Evolutionary conservation across 2,329 filamentous ascomycete genomes (phyloP).

Genomic region (Endoconidiophora polonica): DNA sequence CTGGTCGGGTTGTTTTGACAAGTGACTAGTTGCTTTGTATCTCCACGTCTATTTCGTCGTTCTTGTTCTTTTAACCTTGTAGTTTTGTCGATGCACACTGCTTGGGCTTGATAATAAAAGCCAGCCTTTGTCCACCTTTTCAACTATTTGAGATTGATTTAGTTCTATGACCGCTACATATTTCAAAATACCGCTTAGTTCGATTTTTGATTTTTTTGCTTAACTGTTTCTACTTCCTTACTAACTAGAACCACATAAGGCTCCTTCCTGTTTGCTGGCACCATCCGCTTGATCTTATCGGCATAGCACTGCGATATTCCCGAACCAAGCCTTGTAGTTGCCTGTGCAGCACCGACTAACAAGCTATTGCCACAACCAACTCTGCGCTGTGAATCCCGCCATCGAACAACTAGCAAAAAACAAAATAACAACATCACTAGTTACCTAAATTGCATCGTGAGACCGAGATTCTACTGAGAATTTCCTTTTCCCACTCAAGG

Average conservation of each 20-base stretch:
- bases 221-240: background rate
- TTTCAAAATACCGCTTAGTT: no score
- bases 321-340: background rate
- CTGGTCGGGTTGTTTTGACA: no score
- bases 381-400: background rate
- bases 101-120: no score
- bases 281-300: slow-evolving; percentile 4
- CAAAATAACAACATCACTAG: background rate
- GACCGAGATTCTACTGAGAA: background rate
- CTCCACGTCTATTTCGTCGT: no score
- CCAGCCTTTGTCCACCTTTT: no score
- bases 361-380: background rate
- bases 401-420: background rate
- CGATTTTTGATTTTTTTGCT: background rate
- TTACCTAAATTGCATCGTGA: background rate
- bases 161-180: no score
- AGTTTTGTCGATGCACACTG: no score
- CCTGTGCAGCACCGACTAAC: background rate
- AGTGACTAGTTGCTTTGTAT: no score
- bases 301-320: background rate
- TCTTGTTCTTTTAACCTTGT: no score
- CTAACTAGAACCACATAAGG: background rate
- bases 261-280: background rate
- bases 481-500: background rate
- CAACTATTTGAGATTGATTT: no score